These are phyloP conservation scores for Tylopilus cervinicoccineus DNA, from an alignment of 768 basidiomycete genomes.

Conservation along the genomic window DNA sequence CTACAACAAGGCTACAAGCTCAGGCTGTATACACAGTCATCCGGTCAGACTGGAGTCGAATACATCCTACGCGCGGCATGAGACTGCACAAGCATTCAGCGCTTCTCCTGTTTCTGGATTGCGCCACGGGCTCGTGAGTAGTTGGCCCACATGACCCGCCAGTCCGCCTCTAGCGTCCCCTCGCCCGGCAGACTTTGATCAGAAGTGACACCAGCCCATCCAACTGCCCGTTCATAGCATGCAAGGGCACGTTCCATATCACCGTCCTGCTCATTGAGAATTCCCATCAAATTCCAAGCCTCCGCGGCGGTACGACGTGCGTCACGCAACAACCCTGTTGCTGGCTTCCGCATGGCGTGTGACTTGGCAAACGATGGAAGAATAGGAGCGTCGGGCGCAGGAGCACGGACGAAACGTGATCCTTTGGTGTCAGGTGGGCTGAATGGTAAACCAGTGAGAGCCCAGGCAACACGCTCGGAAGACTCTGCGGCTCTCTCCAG, in stretches of 20 bases:
- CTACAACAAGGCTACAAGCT: no score
- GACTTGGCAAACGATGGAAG: slow-evolving; percentile 45
- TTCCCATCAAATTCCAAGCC: slow-evolving; percentile 71
- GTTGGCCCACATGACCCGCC: slow-evolving; percentile 57
- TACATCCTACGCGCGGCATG: background rate
- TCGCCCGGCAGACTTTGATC: slow-evolving; percentile 43
- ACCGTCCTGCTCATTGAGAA: slow-evolving; percentile 48
- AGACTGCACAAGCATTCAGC: background rate
- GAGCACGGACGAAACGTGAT: slow-evolving; percentile 33
- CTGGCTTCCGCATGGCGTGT: slow-evolving; percentile 48
- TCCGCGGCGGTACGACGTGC: slow-evolving; percentile 68
- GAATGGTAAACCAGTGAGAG: slow-evolving; percentile 43
- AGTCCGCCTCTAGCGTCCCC: slow-evolving; percentile 55
- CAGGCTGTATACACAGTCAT: no score
- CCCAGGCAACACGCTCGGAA: slow-evolving; percentile 59
- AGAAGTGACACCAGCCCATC: slow-evolving; percentile 54
- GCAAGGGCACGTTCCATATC: slow-evolving; percentile 42
- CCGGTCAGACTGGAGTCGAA: no score
- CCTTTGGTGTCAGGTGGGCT: slow-evolving; percentile 33
- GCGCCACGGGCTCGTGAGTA: slow-evolving; percentile 47
- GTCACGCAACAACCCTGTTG: slow-evolving; percentile 59
- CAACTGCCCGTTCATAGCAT: slow-evolving; percentile 67
- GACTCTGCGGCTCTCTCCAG: slow-evolving; percentile 60
- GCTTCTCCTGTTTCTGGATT: slow-evolving; percentile 9
- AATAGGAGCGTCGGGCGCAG: slow-evolving; percentile 39